phyloP scores from a whole-genome alignment of 2,329 filamentous ascomycete species.

The Talaromyces sp. region DNA sequence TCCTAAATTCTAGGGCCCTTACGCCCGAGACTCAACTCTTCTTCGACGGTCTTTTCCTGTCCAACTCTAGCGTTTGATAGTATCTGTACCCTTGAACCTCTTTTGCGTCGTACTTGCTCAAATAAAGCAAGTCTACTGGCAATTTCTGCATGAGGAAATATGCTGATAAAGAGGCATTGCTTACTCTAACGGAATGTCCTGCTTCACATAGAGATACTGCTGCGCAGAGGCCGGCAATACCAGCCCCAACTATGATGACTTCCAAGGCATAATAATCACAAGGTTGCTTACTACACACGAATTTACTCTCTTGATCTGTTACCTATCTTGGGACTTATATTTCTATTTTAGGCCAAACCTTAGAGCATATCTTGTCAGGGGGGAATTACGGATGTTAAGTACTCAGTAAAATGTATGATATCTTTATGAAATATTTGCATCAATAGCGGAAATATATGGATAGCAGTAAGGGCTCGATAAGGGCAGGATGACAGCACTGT shows the following conservation, averaged over 20 bases:
- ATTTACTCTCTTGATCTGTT: neutral
- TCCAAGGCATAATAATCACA: slow-evolving; percentile 19
- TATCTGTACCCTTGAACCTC: slow-evolving; percentile 23
- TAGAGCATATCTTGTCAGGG: too few relatives aligned
- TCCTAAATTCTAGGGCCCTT: too few relatives aligned
- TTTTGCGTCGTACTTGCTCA: slow-evolving; percentile 19
- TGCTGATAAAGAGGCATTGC: neutral
- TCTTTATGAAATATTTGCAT: too few relatives aligned
- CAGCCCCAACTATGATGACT: slow-evolving; percentile 29
- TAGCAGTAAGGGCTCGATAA: too few relatives aligned
- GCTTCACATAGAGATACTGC: slow-evolving; percentile 25
- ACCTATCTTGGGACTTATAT: too few relatives aligned
- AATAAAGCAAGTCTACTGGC: slow-evolving; percentile 20
- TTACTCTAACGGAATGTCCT: slow-evolving; percentile 23
- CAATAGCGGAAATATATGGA: too few relatives aligned
- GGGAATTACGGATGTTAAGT: too few relatives aligned
- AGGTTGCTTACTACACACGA: neutral
- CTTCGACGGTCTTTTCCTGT: neutral
- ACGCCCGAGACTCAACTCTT: too few relatives aligned
- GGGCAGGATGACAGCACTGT: too few relatives aligned
- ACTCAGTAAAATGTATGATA: too few relatives aligned
- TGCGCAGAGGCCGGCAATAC: slow-evolving; percentile 29
- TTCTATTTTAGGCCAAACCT: too few relatives aligned
- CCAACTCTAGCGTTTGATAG: slow-evolving; percentile 17
- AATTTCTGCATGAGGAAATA: slow-evolving; percentile 11